Base-by-base conservation (phyloP, 352 stramenopile species). In the Aphanomyces stellatus region DNA sequence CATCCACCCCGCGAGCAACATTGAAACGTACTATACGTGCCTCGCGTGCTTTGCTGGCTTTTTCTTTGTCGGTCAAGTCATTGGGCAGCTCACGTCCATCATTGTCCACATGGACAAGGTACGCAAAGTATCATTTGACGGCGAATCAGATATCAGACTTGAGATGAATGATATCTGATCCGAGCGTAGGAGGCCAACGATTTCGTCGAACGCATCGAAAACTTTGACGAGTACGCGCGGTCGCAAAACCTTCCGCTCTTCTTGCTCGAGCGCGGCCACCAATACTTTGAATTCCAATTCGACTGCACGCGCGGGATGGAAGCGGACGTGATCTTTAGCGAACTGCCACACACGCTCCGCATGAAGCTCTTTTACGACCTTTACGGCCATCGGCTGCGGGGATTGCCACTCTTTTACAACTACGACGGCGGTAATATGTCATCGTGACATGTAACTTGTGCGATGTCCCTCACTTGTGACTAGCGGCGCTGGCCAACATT, bases 1-100 rank as follows among this genome's bases (percentile, higher is more conserved):
- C 19, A 86, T 92, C 63, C 80, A 88, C 1, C 83, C 83, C 11
- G 34, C 87, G 22, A 78, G 77, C 4, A 79, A 85, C 6, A 57
- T 74, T 0, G 80, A 78, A 0, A 90, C 83, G 5, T 60, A 90
- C n/a, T 92, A 82, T 71, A 81, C 83, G 5, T 79, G 76, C 0
- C 41, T 81, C 2, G 87, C 78, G 17, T 90, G 81, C 31, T 73
- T 92, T 35, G 88, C 76, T 48, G 89, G 83, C 48, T 80, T 82
- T 4, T 92, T 92, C 62, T 80, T 92, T 41, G 81, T 92, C 31
- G 82, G 83, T 0, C 81, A 90, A 60, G 88, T 92, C 35, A 73
- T 92, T 4, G 81, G 83, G 3, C 81, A 90, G 60, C 74, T 92
- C 3, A 90, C 83, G 7, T 82, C 88, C 25, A 75, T 92, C 40